Base-by-base conservation (phyloP, 1,139 yeast species). In the Sugiyamaella japonica region DNA sequence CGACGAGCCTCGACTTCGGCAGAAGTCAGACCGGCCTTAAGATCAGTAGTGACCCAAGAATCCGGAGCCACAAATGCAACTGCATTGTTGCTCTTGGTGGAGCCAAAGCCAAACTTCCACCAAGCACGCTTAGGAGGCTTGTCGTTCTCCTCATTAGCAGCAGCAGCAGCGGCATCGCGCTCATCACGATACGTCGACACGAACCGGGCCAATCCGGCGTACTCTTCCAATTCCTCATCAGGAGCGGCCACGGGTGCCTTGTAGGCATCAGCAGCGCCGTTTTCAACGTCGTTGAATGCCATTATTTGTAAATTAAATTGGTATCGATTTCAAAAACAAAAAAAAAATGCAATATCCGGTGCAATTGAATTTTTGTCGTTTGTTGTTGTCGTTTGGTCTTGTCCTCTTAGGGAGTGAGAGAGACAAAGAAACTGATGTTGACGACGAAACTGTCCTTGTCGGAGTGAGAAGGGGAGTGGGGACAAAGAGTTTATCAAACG, bases 1-100 rank as follows among this genome's bases (percentile, higher is more conserved):
- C 85, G 79, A 74, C 86, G 80, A 72, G 70, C 74, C 66, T 68
- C 69, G 57, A 80, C 83, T 65, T 82, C 86, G 52, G 75, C 79
- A 55, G 72, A 69, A 59, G 77, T 66, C 62, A 82, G 75, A 77
- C 86, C 86, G 57, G 73, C 67, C 63, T 78, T 66, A 58, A 83
- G 77, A 73, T 79, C 81, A 59, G 85, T 82, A 54, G 67, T 60
- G 51, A 67, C 56, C 73, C 73, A 70, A 31, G 70, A 59, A 41
- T 70, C 73, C 38, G 73, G 73, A 41, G 66, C 62, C 23, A 53
- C 59, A 58, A 68, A 70, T 37, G 60, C 62, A 32, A 48, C 60
- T 31, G 47, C 58, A 16, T 45, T 57, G n/a, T 43, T 48, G 15
- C 48, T 34, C 53, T 58, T 56, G 50, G 45, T 54, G 17, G 44